Evolutionary conservation across 1,284 basidiomycete genomes (phyloP), one percentile per base, ranked within the genome.

Genomic region (Marasmius tenuissimus): DNA sequence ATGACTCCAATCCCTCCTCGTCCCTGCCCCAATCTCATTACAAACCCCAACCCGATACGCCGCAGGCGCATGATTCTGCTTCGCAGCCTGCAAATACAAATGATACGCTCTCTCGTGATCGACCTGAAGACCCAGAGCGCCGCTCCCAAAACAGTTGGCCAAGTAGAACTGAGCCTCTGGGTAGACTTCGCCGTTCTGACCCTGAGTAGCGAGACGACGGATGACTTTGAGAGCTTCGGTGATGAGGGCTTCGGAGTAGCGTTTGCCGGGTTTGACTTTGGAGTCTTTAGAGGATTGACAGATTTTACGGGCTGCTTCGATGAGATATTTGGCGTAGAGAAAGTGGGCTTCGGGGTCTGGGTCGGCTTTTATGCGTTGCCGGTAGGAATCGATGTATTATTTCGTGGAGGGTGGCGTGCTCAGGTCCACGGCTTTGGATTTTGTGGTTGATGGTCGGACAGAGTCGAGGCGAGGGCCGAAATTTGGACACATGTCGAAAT

Each of bases 11-110:
- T 99, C 97, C 63, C 90, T 85, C 66, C 91, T 85, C 1, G 97
- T 99, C n/a, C 97, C 97, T 0, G 96, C 96, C n/a, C 97, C 97
- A 61, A 99, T 94, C 76, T 99, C 97, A 76, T 98, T 98, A 76
- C 97, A 99, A 4, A 99, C 97, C 3, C 96, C 97, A 37, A 98
- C 96, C 51, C 97, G 92, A 73, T 99, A 99, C 35, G 93, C 96
- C 22, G 96, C 96, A 0, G 95, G 88, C 0, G 97, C 87, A 72
- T 99, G 95, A 72, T 98, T 97, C 76, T 98, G 94, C 77, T 98
- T 99, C 42, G 93, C 93, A 4, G 97, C 97, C 78, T 98, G 96
- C 38, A 99, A 84, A 71, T 98, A 99, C n/a, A 99, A 83, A 74
- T 97, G 95, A 76, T 98, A 99, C 0, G 97, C 97, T 70, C 95